phyloP scores from a whole-genome alignment of 768 basidiomycete species.

The Daedalea quercina region DNA sequence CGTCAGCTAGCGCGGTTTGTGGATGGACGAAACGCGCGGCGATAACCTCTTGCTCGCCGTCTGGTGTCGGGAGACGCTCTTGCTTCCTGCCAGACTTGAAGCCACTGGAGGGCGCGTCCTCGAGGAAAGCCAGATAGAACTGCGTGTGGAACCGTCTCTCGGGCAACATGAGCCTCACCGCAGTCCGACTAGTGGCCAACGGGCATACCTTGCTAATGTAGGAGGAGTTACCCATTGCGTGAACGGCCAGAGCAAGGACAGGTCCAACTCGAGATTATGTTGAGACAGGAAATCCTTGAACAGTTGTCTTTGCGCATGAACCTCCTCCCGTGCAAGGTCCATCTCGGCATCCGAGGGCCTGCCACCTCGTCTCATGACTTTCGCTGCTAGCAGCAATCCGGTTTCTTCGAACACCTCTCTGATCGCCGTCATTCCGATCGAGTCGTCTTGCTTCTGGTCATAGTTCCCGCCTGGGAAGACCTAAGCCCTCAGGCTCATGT shows the following conservation, averaged over 20 bases:
- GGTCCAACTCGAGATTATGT: slow-evolving; percentile 38
- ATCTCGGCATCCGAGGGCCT: slow-evolving; percentile 32
- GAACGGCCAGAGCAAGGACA: slow-evolving; percentile 51
- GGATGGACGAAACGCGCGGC: slow-evolving; percentile 63
- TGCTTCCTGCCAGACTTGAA: slow-evolving; percentile 49
- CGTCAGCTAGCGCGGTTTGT: slow-evolving; percentile 43
- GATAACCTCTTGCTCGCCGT: slow-evolving; percentile 66
- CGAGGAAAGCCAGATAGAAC: slow-evolving; percentile 63
- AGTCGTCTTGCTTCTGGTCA: slow-evolving; percentile 52
- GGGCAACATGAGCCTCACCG: neutral
- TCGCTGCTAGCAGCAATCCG: slow-evolving; percentile 54
- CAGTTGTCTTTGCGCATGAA: slow-evolving; percentile 43
- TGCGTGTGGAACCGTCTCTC: slow-evolving; percentile 66
- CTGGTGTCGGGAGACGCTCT: slow-evolving; percentile 58
- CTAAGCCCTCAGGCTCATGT: slow-evolving; percentile 27
- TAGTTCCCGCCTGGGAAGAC: slow-evolving; percentile 75
- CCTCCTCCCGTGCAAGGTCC: slow-evolving; percentile 46
- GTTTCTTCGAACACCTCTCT: slow-evolving; percentile 77
- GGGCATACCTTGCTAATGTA: slow-evolving; percentile 38
- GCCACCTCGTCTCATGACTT: slow-evolving; percentile 6
- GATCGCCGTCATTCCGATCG: slow-evolving; percentile 56
- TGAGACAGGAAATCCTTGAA: slow-evolving; percentile 49
- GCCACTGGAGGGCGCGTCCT: slow-evolving; percentile 33
- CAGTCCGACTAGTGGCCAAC: neutral
- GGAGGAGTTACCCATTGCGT: slow-evolving; percentile 73